phyloP scores from a whole-genome alignment of 2,329 filamentous ascomycete species.

The Aspergillus caelatus region DNA sequence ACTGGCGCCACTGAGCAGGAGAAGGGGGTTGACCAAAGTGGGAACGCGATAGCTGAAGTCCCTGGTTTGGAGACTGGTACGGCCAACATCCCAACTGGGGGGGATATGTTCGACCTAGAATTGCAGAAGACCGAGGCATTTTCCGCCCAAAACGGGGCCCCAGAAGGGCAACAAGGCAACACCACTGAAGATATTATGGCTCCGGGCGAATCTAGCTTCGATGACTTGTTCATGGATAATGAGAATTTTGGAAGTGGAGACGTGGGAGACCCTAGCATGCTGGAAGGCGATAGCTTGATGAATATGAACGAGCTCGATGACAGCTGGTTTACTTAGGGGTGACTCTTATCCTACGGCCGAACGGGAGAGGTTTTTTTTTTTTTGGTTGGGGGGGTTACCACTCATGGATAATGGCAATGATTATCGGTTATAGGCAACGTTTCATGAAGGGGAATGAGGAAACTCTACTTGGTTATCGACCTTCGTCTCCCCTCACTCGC shows the following conservation, averaged over 20 bases:
- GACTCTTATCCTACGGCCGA: conserved; percentile 17
- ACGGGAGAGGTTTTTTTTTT: neutral
- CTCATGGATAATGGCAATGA: neutral
- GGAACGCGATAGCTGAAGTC: conserved; percentile 30
- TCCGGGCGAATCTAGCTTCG: conserved; percentile 48
- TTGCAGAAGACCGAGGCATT: conserved; percentile 33
- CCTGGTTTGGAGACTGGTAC: conserved; percentile 35
- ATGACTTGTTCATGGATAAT: conserved; percentile 47
- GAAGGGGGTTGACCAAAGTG: conserved; percentile 17
- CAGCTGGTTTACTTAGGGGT: conserved; percentile 37
- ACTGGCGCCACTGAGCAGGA: conserved; percentile 20
- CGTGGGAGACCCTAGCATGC: conserved; percentile 33
- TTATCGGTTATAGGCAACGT: neutral
- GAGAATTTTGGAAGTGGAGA: conserved; percentile 39
- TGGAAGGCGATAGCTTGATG: conserved; percentile 41
- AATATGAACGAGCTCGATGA: conserved; percentile 46
- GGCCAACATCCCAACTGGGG: conserved; percentile 33
- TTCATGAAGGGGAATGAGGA: neutral
- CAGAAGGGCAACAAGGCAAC: conserved; percentile 22
- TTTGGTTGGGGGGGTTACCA: neutral
- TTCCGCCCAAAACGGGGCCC: conserved; percentile 20
- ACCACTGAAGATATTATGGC: conserved; percentile 40
- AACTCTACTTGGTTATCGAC: neutral
- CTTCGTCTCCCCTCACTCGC: neutral
- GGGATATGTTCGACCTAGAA: conserved; percentile 42